Base-by-base conservation (phyloP, 2,329 filamentous ascomycete species). In the Thermothelomyces thermophilus region DNA sequence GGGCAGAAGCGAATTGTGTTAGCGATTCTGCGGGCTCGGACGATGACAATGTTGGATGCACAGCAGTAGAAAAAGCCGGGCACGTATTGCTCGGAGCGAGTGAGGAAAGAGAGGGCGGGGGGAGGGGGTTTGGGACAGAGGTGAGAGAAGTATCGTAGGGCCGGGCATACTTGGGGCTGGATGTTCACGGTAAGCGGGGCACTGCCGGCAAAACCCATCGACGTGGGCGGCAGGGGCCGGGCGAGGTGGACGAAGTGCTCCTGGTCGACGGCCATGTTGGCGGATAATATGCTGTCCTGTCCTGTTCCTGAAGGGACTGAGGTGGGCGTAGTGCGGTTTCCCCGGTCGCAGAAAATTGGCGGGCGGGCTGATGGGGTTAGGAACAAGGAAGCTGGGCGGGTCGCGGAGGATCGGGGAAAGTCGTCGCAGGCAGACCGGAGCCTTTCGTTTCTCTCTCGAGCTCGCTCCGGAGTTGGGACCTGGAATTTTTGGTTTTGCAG, bases 221-320 rank as follows among this genome's bases (percentile, higher is more conserved):
- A 76, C 56, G 85, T 83, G 60, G 90, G 89, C 69, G 89, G 90
- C 65, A 97, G 78, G 64, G 93, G 93, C 70, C 93, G 84, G 66
- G 91, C 85, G 60, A 98, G 85, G 71, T 98, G 93, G 65, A 97
- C 83, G 76, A 95, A 97, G 58, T 87, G 86, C 70, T 91, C 86
- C 64, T 81, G 77, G 68, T 83, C 75, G 66, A 80, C 75, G 70
- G 88, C 85, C 90, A 95, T 95, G 72, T 65, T 90, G 79, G 71
- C 73, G 16, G 50, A 47, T 40, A 34, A 52, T 50, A 56, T 52
- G n/a, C n/a, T n/a, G n/a, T 57, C 56, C 55, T 49, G 45, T 47
- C 19, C 22, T 35, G 24, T 39, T 46, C 31, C 57, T 47, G 46
- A 50, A 51, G 52, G 48, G 41, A 31, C 52, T 48, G 44, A 39